Conservation (phyloP, 768 basidiomycete genomes). For the Mrakia hoshinonis region DNA sequence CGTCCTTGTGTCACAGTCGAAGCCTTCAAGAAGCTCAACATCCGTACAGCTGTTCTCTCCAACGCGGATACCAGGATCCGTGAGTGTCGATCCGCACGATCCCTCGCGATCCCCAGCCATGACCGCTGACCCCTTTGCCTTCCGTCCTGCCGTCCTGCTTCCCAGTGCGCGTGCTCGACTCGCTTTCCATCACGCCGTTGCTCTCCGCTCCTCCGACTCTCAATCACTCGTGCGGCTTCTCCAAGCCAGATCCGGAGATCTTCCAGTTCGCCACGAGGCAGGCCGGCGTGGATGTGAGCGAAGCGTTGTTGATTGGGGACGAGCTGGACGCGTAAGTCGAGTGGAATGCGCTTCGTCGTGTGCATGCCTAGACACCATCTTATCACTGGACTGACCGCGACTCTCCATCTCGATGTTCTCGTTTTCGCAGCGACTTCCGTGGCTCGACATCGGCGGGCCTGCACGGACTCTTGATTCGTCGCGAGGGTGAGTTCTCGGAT, state of each 20-base stretch:
- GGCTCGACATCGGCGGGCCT: constrained; percentile 13
- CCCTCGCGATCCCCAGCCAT: neutral
- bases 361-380: neutral
- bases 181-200: constrained; percentile 9
- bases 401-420: neutral
- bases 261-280: neutral
- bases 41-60: constrained; percentile 20
- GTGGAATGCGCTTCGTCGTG: neutral
- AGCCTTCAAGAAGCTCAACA: neutral
- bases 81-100: constrained; percentile 3
- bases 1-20: neutral
- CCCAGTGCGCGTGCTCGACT: constrained; percentile 22
- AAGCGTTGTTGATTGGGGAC: constrained; percentile 23
- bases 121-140: neutral
- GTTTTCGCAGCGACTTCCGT: constrained; percentile 15
- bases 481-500: constrained; percentile 7
- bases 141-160: neutral
- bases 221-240: constrained; percentile 13
- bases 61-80: constrained; percentile 25
- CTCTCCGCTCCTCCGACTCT: constrained; percentile 23
- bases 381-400: neutral
- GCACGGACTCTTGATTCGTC: constrained; percentile 12
- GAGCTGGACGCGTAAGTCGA: constrained; percentile 21
- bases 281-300: neutral
- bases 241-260: constrained; percentile 20